Evolutionary conservation across 192 early-diverging fungal genomes (phyloP), one percentile per base, ranked within the genome.

Genomic region (Coemansia sp.): DNA sequence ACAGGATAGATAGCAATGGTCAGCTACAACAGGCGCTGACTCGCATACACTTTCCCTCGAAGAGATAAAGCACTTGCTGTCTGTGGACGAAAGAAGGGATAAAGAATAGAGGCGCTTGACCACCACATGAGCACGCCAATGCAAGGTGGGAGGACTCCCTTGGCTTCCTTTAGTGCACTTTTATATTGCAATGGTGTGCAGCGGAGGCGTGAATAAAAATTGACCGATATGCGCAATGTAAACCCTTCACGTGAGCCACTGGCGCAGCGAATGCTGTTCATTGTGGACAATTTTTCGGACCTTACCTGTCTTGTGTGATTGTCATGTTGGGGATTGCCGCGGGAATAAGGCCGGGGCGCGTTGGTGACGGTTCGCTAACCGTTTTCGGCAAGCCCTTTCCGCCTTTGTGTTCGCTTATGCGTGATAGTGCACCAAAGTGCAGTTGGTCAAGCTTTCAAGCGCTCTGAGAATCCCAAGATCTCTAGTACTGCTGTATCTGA

Each of bases 301-400:
- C 70, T 74, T 74, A 74, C 72, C 72, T 67, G 54, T 74, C 72
- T 28, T 58, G 62, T 22, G 62, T 68, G 72, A 74, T 74, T 34
- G 72, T 74, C 72, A 74, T 74, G 34, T 53, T 9, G 49, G 30
- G 50, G 50, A 25, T 21, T 51, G 50, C 24, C 50, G 50, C 50
- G 50, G 22, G 24, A 19, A 51, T 51, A 24, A 21, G 50, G 50
- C 10, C 50, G 34, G n/a, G n/a, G 34, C 34, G 10, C 34, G 4
- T 38, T 38, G 8, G 6, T 38, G 8, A 12, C 34, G 34, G 34
- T 38, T 38, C 34, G 10, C 34, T 38, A 38, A 3, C 8, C 34
- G 34, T 7, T 38, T 38, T 38, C 8, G 34, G 10, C 10, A 38
- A 38, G 10, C 8, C 6, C 34, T 38, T 38, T 38, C 34, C 2